A percentile compares a stretch with the other conserved stretches of the same genome.
Conservation (phyloP, 2,329 filamentous ascomycete genomes). For the Truncatella angustata region DNA sequence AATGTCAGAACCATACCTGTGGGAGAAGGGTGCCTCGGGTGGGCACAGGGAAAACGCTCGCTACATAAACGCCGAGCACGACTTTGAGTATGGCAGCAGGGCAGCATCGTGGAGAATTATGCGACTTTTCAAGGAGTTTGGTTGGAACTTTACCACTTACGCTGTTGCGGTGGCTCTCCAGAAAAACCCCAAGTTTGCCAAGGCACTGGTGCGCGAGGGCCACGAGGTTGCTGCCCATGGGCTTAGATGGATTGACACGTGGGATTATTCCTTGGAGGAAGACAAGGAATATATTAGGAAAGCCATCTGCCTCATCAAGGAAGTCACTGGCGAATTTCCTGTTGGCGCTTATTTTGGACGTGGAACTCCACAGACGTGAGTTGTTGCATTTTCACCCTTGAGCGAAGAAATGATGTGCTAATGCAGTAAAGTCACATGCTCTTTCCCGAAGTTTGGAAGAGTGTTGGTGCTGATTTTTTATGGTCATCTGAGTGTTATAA, state of each 20-base stretch:
- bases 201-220: constrained; percentile 36
- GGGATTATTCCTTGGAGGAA: constrained; percentile 33
- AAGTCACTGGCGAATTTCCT: constrained; percentile 30
- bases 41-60: constrained; percentile 19
- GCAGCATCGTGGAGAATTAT: constrained; percentile 35
- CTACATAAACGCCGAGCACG: constrained; percentile 22
- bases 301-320: constrained; percentile 31
- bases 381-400: too few species aligned
- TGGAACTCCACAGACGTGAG: constrained; percentile 26
- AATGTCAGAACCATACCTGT: constrained; percentile 21
- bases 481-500: constrained; percentile 29
- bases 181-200: constrained; percentile 36
- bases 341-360: constrained; percentile 34
- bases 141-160: constrained; percentile 40
- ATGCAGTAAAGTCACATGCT: constrained; percentile 12
- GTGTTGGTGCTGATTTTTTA: constrained; percentile 23
- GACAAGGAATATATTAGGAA: constrained; percentile 38
- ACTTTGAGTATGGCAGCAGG: constrained; percentile 23
- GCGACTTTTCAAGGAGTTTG: constrained; percentile 38
- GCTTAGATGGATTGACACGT: constrained; percentile 41
- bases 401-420: neutral
- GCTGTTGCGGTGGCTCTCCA: constrained; percentile 38
- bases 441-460: constrained; percentile 26
- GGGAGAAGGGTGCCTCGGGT: constrained; percentile 23
- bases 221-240: constrained; percentile 41